Evolutionary conservation across 352 stramenopile genomes (phyloP), one percentile per base, ranked within the genome.

Genomic region (Phytopythium oedochilum): DNA sequence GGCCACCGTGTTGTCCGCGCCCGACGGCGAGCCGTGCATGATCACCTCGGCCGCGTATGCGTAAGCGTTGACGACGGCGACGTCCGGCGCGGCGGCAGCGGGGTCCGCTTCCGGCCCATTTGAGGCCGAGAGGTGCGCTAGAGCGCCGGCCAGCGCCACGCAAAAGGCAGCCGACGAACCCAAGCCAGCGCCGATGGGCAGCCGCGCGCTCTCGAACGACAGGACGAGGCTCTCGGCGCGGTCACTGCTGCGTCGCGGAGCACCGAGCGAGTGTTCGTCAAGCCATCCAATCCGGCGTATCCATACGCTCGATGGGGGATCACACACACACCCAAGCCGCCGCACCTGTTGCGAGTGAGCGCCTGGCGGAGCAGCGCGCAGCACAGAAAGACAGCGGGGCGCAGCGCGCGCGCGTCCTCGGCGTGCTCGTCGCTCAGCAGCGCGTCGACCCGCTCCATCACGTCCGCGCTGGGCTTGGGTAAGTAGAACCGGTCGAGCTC

Each of bases 1-100:
- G 26, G 83, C 89, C 14, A 97, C 82, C 1, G 88, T 97, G 59
- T 97, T 97, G 72, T 97, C 92, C 25, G 97, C 78, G 40, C 92
- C 92, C 14, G 89, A 97, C 40, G 92, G 92, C 12, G 73, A 82
- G 11, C 91, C 92, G 53, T 98, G 92, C 23, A 97, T 66, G 47
- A 98, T 83, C 18, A 89, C 81, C 68, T 97, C 92, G 1, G 81
- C 82, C n/a, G 75, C 69, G 53, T 84, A 97, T 18, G 92, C 90
- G 60, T 90, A 94, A 38, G 59, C 52, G 66, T 97, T 97, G 48
- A 98, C 78, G 15, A 64, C 64, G 2, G 80, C 71, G 4, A 84
- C 40, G 15, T 71, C 67, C 10, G 58, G 15, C 10, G 18, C 22
- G 9, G n/a, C 35, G 12, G n/a, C 18, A 8, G 17, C n/a, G n/a